Evolutionary conservation across 257 asterid genomes (phyloP).

Genomic region (Solanum dulcamara): DNA sequence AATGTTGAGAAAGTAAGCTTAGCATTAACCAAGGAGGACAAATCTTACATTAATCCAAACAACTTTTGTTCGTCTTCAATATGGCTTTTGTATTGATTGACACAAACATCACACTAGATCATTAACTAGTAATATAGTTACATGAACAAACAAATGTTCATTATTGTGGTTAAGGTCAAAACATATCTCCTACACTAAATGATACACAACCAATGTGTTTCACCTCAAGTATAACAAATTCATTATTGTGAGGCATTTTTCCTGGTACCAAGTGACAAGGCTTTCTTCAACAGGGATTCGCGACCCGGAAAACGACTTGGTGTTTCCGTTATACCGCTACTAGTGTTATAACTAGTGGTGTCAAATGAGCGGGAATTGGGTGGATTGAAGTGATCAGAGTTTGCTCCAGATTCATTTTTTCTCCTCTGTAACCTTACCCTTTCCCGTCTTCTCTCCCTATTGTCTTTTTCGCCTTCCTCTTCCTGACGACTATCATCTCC

Average conservation of each 20-base stretch:
- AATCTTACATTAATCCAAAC: not conserved
- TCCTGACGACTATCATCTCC: not conserved
- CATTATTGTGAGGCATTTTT: not conserved
- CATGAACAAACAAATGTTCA: not conserved
- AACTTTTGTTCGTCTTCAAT: not conserved
- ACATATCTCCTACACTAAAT: not conserved
- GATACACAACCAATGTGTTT: not conserved
- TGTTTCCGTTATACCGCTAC: not conserved
- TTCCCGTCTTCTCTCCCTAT: constrained; percentile 19
- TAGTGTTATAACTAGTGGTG: not conserved
- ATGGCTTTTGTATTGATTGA: not conserved
- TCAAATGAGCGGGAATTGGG: not conserved
- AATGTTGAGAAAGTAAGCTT: not conserved
- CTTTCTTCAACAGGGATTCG: constrained; percentile 36
- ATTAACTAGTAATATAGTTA: not conserved
- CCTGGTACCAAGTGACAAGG: not conserved
- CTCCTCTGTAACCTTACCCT: constrained; percentile 37
- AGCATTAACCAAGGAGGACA: not conserved
- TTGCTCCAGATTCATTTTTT: not conserved
- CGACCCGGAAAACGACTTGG: constrained; percentile 56
- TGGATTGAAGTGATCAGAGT: not conserved
- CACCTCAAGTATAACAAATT: not conserved
- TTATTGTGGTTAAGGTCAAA: not conserved
- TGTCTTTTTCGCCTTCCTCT: not conserved
- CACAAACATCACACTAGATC: not conserved